Base-by-base conservation (phyloP, 2,329 filamentous ascomycete species). In the Cladosporium sp. region DNA sequence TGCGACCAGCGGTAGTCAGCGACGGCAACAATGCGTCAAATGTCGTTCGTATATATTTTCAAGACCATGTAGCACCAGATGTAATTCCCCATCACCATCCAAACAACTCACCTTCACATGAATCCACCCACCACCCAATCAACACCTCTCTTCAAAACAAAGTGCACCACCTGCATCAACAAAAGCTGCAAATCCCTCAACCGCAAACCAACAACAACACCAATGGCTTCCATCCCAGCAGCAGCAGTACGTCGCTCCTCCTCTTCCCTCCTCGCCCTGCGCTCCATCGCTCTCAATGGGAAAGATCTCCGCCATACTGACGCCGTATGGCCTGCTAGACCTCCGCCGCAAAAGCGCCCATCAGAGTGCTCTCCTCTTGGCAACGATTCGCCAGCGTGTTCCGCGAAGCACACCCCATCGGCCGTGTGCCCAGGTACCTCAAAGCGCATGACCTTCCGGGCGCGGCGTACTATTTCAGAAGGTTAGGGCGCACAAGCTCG, bases 401-500 rank as follows among this genome's bases (percentile, higher is more conserved):
- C 63, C 54, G 54, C 53, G 63, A 65, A 54, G 54, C 63, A 11
- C 63, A 65, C 48, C 63, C 63, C 28, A 54, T 65, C 18, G 63
- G 54, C 30, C 63, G 63, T 46, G 46, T 39, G 21, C 63, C 63
- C 21, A 23, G 11, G 1, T 65, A 65, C 23, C 56, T 65, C 63
- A 58, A 65, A 36, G 21, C 53, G 23, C 63, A 65, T 32, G 30
- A 53, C n/a, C 48, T 51, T 16, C 54, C 63, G 23, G 63, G 54
- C 10, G 32, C 56, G 7, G n/a, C 23, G 23, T 59, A 59, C 46
- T 65, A 65, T 32, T 39, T 58, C 43, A 21, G 63, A 28, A 7
- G 63, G 5, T 10, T 65, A 16, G 63, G 63, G 18, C 43, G 63
- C 13, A 39, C 63, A 23, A 46, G 54, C 21, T 51, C 43, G 46